Evolutionary conservation across 179 eudicot genomes (phyloP).

Genomic region (Camellia oleifera): DNA sequence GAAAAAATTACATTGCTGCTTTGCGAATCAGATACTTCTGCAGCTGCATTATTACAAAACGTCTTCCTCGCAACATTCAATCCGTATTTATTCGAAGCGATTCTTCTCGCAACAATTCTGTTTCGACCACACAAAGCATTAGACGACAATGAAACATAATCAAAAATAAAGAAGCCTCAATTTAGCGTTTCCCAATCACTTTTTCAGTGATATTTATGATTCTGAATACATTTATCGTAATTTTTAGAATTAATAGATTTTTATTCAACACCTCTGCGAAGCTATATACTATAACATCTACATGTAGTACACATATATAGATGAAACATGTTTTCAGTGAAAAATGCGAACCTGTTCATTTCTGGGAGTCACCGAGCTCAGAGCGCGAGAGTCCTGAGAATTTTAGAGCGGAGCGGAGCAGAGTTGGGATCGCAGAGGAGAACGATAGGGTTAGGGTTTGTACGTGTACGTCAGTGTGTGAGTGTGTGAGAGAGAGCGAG

Average conservation of each 20-base stretch:
- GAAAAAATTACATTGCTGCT: conserved; percentile 18
- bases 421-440: not conserved
- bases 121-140: conserved; percentile 4
- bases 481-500: too few species aligned
- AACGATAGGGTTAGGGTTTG: too few species aligned
- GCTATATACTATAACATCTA: not conserved
- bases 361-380: conserved; percentile 3
- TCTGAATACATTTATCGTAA: not conserved
- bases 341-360: conserved; percentile 15
- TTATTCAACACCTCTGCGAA: not conserved
- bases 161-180: not conserved
- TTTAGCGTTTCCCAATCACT: not conserved
- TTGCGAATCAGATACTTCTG: conserved; percentile 24
- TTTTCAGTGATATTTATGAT: not conserved
- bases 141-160: not conserved
- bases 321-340: not conserved
- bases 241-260: not conserved
- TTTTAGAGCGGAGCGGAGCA: not conserved
- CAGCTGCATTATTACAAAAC: conserved; percentile 32
- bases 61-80: conserved; percentile 23
- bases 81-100: conserved; percentile 18
- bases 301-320: not conserved
- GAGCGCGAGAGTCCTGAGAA: not conserved
- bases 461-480: too few species aligned
- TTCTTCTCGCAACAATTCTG: conserved; percentile 32